Evolutionary conservation across 768 basidiomycete genomes (phyloP).

Genomic region (Termitomyces sp.): DNA sequence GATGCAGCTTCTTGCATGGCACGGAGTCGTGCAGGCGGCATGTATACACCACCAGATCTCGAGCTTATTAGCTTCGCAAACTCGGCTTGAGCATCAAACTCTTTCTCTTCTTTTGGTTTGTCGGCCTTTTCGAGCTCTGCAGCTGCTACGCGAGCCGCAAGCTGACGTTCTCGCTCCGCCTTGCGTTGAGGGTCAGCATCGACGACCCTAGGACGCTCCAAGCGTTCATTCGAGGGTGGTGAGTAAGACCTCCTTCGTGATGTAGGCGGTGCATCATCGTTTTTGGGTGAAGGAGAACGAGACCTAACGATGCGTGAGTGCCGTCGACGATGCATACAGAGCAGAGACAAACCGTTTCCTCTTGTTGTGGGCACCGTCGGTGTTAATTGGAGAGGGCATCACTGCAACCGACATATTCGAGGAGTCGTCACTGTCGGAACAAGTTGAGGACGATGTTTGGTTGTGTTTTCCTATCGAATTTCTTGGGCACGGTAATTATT

Average conservation of each 20-base stretch:
- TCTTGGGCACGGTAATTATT: not conserved
- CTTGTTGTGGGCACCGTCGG: constrained; percentile 34
- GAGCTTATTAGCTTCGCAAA: constrained; percentile 82
- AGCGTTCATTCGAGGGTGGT: constrained; percentile 24
- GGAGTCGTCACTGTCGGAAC: constrained; percentile 2
- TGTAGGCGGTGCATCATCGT: constrained; percentile 36
- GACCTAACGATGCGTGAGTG: constrained; percentile 32
- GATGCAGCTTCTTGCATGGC: constrained; percentile 84
- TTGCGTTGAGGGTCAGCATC: constrained; percentile 78
- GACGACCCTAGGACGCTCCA: constrained; percentile 35
- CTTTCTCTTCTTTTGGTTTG: constrained; percentile 45
- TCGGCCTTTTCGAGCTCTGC: constrained; percentile 59
- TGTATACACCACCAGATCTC: constrained; percentile 91
- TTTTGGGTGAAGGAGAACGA: constrained; percentile 38
- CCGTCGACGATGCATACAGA: not conserved
- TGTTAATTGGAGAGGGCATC: constrained; percentile 21
- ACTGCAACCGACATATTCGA: constrained; percentile 37
- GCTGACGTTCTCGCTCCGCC: constrained; percentile 74
- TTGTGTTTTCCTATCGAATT: constrained; percentile 14
- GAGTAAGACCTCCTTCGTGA: constrained; percentile 42
- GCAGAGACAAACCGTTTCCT: constrained; percentile 39
- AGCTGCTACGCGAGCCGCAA: constrained; percentile 65
- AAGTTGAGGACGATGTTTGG: constrained; percentile 15
- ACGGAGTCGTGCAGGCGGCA: constrained; percentile 90
- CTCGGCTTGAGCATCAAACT: constrained; percentile 75